Percentiles rank a stretch among this genome's conserved stretches.
Conservation (phyloP, 1,284 basidiomycete genomes). For the Vanrija sp. region DNA sequence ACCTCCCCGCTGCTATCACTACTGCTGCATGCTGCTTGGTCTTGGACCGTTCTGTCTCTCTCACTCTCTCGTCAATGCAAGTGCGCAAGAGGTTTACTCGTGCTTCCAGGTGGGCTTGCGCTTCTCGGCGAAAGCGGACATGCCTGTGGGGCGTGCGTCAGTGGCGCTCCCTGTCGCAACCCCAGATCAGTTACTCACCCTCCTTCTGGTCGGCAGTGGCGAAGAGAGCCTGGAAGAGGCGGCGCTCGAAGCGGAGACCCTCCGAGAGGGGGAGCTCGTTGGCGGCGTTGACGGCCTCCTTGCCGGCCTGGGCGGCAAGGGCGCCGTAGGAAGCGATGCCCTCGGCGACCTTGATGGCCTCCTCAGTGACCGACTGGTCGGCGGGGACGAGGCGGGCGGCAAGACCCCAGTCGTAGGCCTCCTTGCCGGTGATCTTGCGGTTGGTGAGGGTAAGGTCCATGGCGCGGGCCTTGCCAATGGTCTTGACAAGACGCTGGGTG, state of each 20-base stretch:
- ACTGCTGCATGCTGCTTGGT: too few species aligned
- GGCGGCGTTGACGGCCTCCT: slow-evolving; percentile 91
- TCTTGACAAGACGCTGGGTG: slow-evolving; percentile 66
- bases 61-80: background rate
- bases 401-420: slow-evolving; percentile 82
- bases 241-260: slow-evolving; percentile 81
- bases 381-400: slow-evolving; percentile 75
- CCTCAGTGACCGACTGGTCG: slow-evolving; percentile 77
- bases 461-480: slow-evolving; percentile 87
- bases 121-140: slow-evolving; percentile 97
- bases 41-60: too few species aligned
- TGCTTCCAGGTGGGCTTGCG: slow-evolving; percentile 72
- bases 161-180: background rate
- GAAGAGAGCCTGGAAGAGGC: slow-evolving; percentile 89
- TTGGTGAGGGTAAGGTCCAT: slow-evolving; percentile 97
- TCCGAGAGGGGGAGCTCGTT: slow-evolving; percentile 77
- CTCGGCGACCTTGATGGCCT: slow-evolving; percentile 78
- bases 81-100: slow-evolving; percentile 19
- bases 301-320: slow-evolving; percentile 82
- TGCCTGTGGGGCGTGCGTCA: slow-evolving; percentile 51
- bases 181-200: slow-evolving; percentile 52
- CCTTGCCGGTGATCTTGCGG: slow-evolving; percentile 69
- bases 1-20: too few species aligned
- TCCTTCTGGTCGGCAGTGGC: slow-evolving; percentile 98
- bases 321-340: slow-evolving; percentile 79